Evolutionary conservation across 768 basidiomycete species (phyloP).

Genomic region (Lentinula detonsa): DNA sequence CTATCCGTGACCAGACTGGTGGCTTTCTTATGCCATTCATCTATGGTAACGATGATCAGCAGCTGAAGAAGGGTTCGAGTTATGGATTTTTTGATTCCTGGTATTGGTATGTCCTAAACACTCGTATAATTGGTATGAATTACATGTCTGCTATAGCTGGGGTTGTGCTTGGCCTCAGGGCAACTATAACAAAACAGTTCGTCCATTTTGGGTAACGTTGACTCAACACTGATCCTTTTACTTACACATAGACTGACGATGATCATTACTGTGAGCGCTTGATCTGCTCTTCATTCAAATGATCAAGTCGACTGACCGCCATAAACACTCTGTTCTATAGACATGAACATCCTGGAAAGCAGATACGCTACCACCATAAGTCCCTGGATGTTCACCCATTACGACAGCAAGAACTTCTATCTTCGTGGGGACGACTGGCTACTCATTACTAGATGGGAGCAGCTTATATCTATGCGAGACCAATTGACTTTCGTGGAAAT

Average conservation of each 20-base stretch:
- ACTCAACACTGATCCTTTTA: background rate
- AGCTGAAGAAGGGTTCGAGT: slow-evolving; percentile 27
- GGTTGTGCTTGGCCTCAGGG: slow-evolving; percentile 59
- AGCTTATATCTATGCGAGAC: slow-evolving; percentile 53
- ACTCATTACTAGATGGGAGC: slow-evolving; percentile 65
- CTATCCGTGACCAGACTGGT: slow-evolving; percentile 37
- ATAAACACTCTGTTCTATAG: slow-evolving; percentile 14
- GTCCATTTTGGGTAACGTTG: slow-evolving; percentile 7
- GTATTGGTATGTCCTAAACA: slow-evolving; percentile 31
- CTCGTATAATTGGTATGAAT: background rate
- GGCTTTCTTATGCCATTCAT: slow-evolving; percentile 47
- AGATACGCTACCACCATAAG: slow-evolving; percentile 36
- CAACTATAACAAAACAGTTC: slow-evolving; percentile 27
- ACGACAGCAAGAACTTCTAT: slow-evolving; percentile 53
- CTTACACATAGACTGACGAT: slow-evolving; percentile 29
- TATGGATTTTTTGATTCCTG: slow-evolving; percentile 38
- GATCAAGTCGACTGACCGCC: background rate
- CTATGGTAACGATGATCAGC: slow-evolving; percentile 43
- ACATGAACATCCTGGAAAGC: slow-evolving; percentile 33
- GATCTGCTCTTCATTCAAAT: background rate
- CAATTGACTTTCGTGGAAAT: slow-evolving; percentile 55
- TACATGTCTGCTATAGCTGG: slow-evolving; percentile 30
- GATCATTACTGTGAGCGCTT: slow-evolving; percentile 40
- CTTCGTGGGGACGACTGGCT: slow-evolving; percentile 65
- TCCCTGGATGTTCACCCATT: slow-evolving; percentile 34